phyloP scores from a whole-genome alignment of 2,329 filamentous ascomycete genomes.

The Acarospora socialis region DNA sequence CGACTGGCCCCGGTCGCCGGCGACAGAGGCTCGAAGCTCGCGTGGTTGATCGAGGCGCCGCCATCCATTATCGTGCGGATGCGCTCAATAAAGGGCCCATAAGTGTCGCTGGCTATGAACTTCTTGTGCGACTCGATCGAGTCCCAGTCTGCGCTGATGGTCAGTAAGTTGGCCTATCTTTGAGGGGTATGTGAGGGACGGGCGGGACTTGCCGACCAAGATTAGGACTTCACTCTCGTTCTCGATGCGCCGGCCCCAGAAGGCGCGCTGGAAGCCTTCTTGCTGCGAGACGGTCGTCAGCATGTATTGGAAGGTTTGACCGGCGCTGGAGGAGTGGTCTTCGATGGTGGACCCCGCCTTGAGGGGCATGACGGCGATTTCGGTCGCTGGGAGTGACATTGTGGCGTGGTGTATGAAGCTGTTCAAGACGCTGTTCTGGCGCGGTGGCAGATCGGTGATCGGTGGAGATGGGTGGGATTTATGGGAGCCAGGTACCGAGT shows the following conservation, averaged over 20 bases:
- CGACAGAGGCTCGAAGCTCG: conserved; percentile 13
- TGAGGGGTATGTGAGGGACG: neutral
- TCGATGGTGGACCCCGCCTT: conserved; percentile 12
- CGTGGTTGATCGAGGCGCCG: conserved; percentile 9
- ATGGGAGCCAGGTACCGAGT: too few relatives aligned
- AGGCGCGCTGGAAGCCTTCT: conserved; percentile 14
- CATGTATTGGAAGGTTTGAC: conserved; percentile 11
- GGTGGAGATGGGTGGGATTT: too few relatives aligned
- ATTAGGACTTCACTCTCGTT: conserved; percentile 14
- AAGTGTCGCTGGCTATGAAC: conserved; percentile 14
- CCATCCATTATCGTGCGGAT: conserved; percentile 13
- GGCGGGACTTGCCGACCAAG: conserved; percentile 12
- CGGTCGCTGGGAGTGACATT: conserved; percentile 12
- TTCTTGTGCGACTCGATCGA: conserved; percentile 16
- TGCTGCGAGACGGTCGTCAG: conserved; percentile 15
- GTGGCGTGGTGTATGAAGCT: neutral
- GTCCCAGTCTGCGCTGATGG: conserved; percentile 16
- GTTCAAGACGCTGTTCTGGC: too few relatives aligned
- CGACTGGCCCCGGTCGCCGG: conserved; percentile 7
- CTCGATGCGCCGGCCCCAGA: conserved; percentile 16
- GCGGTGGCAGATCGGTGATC: too few relatives aligned
- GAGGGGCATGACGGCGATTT: conserved; percentile 15
- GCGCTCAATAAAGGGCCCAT: conserved; percentile 14
- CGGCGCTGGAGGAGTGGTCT: conserved; percentile 10
- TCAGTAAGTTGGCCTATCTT: neutral